Percentiles rank a stretch among this genome's conserved stretches.
phyloP scores from a whole-genome alignment of 768 basidiomycete genomes.

The Lentinula lateritia region DNA sequence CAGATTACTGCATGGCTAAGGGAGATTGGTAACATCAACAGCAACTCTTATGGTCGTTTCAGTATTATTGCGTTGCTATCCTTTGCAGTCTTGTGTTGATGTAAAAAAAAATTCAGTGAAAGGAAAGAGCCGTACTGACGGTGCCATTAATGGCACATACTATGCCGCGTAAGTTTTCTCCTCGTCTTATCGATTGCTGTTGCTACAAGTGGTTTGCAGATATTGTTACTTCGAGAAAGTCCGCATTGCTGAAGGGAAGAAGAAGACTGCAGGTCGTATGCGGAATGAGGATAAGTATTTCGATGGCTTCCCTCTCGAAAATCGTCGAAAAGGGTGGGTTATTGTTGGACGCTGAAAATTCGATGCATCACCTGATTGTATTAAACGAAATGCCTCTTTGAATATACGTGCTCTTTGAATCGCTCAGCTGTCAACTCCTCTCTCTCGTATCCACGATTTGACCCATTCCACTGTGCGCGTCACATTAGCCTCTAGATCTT shows the following conservation, averaged over 20 bases:
- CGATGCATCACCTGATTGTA: not conserved
- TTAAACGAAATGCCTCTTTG: not conserved
- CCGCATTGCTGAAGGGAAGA: slow-evolving; percentile 40
- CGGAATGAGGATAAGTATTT: slow-evolving; percentile 25
- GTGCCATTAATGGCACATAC: slow-evolving; percentile 40
- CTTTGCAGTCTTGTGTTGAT: not conserved
- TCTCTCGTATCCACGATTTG: slow-evolving; percentile 55
- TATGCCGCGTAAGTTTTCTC: slow-evolving; percentile 31
- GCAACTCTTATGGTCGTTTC: not conserved
- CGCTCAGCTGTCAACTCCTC: slow-evolving; percentile 11
- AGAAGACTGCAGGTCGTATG: slow-evolving; percentile 34
- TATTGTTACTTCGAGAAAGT: slow-evolving; percentile 47
- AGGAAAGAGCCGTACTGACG: slow-evolving; percentile 31
- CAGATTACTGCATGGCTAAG: not conserved
- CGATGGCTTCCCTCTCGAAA: no score
- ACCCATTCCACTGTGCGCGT: slow-evolving; percentile 87
- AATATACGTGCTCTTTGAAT: not conserved
- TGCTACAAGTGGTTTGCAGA: slow-evolving; percentile 14
- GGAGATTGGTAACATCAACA: not conserved
- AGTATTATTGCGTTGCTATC: not conserved
- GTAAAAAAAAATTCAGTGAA: slow-evolving; percentile 28
- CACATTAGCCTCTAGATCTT: slow-evolving; percentile 87
- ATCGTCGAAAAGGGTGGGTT: not conserved
- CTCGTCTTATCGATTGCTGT: not conserved
- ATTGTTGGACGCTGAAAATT: not conserved